phyloP scores from a whole-genome alignment of 2,329 filamentous ascomycete genomes.

The Calcarisporium arbuscula region DNA sequence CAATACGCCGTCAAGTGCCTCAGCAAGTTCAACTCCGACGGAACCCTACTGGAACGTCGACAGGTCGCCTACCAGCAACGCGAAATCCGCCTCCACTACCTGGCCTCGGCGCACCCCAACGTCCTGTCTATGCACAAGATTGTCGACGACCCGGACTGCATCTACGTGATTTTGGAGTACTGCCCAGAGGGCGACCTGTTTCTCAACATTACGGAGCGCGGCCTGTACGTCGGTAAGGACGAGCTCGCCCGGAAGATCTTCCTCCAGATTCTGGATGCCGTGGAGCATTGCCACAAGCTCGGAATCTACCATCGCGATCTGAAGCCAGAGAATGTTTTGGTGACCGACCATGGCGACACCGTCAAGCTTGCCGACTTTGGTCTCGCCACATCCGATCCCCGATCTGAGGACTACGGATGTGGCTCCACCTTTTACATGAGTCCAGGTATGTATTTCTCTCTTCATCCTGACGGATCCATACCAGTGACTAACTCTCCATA shows the following conservation, averaged over 20 bases:
- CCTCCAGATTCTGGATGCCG: slow-evolving; percentile 92
- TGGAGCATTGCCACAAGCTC: slow-evolving; percentile 86
- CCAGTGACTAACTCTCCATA: slow-evolving; percentile 18
- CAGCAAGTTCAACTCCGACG: slow-evolving; percentile 76
- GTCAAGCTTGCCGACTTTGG: slow-evolving; percentile 98
- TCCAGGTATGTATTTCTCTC: slow-evolving; percentile 62
- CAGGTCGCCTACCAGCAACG: slow-evolving; percentile 87
- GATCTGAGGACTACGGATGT: slow-evolving; percentile 92
- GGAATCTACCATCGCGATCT: slow-evolving; percentile 97
- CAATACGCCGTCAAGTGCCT: slow-evolving; percentile 95
- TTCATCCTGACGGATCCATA: slow-evolving; percentile 7
- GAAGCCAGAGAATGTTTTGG: slow-evolving; percentile 96
- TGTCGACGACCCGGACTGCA: slow-evolving; percentile 85
- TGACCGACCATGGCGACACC: slow-evolving; percentile 79
- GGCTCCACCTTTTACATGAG: slow-evolving; percentile 99
- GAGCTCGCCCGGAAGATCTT: slow-evolving; percentile 80
- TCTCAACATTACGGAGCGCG: slow-evolving; percentile 92
- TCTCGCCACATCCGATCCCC: slow-evolving; percentile 75
- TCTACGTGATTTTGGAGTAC: slow-evolving; percentile 93
- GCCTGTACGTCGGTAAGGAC: slow-evolving; percentile 91
- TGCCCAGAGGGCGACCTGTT: slow-evolving; percentile 96
- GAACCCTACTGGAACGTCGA: slow-evolving; percentile 68
- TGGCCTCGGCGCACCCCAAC: slow-evolving; percentile 83
- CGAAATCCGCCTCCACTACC: slow-evolving; percentile 87
- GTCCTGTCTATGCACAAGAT: slow-evolving; percentile 93